Evolutionary conservation across 2,329 filamentous ascomycete genomes (phyloP), one percentile per base, ranked within the genome.

Genomic region (Colletotrichum sp.): DNA sequence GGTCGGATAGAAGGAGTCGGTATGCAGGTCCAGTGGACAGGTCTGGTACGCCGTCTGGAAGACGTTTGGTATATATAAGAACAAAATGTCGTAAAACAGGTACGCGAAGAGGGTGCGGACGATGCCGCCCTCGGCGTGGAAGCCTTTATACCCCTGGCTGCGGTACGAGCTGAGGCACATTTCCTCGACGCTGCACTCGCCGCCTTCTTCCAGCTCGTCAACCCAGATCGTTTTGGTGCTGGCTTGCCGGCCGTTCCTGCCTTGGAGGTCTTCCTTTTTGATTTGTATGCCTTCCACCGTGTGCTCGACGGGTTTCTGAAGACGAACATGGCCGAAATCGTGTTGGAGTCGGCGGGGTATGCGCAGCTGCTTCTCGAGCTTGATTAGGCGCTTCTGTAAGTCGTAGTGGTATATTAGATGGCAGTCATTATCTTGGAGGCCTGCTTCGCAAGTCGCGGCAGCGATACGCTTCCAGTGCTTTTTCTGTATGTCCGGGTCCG

Each of bases 41-140:
- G 95, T 98, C 84, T 99, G 97, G 83, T 95, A 99, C 1, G 94
- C 92, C 7, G 97, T 99, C 83, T 99, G 96, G 84, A 99, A 99
- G 71, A 99, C 96, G 80, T 99, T 98, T 30, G 97, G 96, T 7
- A 99, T 91, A 84, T 98, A 98, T 30, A 95, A 89, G 85, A 99
- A 99, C 8, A 99, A 87, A 28, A 99, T 91, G 84, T 99, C 96
- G 87, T 93, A 97, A 87, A 99, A 98, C 21, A 99, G 91, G 81
- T 97, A 96, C 16, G 93, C 94, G 84, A 96, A 96, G 30, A 99
- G 88, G 0, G 97, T 99, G n/a, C 96, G 93, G 8, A 99, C 87
- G 79, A 99, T 96, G 3, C 96, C 95, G 39, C 96, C 95, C 87
- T 99, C 97, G 21, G 94, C 92, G 84, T 99, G 97, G 81, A 96